Percentiles rank a stretch among this genome's conserved stretches.
phyloP scores from a whole-genome alignment of 768 basidiomycete genomes.

The Hemileccinum impolitum region DNA sequence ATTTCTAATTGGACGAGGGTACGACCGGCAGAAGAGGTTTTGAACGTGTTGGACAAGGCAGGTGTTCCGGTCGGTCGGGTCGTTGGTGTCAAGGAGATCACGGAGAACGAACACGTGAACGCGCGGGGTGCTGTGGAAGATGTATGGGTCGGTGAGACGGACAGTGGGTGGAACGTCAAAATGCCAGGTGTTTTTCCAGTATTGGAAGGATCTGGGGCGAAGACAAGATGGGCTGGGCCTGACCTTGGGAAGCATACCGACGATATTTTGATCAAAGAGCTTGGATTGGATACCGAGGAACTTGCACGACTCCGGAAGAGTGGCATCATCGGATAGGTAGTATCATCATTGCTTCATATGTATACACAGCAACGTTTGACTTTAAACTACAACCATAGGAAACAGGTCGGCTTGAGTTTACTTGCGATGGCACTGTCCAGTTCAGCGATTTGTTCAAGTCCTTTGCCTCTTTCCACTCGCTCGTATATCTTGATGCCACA shows the following conservation, averaged over 20 bases:
- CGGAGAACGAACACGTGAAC: constrained; percentile 53
- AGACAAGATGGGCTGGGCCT: constrained; percentile 67
- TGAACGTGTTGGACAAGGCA: constrained; percentile 44
- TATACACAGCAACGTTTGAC: too few species aligned
- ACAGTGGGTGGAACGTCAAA: constrained; percentile 58
- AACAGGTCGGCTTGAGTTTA: constrained; percentile 33
- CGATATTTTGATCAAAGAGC: constrained; percentile 42
- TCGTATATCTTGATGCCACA: constrained; percentile 73
- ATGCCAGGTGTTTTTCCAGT: constrained; percentile 65
- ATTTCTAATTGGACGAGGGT: constrained; percentile 58
- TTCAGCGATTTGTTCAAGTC: constrained; percentile 49
- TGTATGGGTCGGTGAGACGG: constrained; percentile 46
- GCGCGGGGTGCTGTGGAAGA: constrained; percentile 57
- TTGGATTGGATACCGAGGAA: constrained; percentile 38
- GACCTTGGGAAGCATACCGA: constrained; percentile 61
- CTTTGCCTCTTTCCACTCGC: constrained; percentile 55
- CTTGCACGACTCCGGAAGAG: constrained; percentile 38
- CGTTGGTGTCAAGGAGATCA: constrained; percentile 57
- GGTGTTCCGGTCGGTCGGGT: constrained; percentile 66
- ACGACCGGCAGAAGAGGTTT: constrained; percentile 52
- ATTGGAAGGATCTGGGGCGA: constrained; percentile 54
- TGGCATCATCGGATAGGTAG: constrained; percentile 37
- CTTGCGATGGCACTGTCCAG: constrained; percentile 36
- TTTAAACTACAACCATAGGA: constrained; percentile 35
- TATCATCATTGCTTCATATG: neutral